These are phyloP conservation scores for Thinopyrum obtusiflorum DNA, from an alignment of 202 grass and related monocot species.

Conservation along the genomic window DNA sequence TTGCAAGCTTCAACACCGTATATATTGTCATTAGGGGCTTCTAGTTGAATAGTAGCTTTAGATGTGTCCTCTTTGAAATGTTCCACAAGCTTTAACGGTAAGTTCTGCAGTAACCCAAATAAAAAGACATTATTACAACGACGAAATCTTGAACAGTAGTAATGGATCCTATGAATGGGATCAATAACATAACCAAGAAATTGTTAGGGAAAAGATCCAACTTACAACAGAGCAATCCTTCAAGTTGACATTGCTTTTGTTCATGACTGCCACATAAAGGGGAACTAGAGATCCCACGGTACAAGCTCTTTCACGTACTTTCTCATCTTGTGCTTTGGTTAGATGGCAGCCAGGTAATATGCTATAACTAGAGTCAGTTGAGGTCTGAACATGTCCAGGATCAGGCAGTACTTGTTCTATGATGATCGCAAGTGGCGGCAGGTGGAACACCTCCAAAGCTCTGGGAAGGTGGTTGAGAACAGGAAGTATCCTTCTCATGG, in stretches of 20 bases:
- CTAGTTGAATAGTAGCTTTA: background rate
- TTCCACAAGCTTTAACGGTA: slow-evolving; percentile 7
- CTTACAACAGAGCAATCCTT: background rate
- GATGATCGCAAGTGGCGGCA: background rate
- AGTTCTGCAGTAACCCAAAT: background rate
- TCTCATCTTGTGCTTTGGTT: background rate
- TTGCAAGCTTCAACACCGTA: slow-evolving; percentile 7
- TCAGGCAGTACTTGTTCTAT: background rate
- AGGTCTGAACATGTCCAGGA: background rate
- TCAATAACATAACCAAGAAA: background rate
- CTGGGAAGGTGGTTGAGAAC: background rate
- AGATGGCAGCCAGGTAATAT: background rate
- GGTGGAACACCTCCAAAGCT: background rate
- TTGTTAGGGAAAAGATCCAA: background rate
- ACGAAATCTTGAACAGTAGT: background rate
- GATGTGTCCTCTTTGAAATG: background rate
- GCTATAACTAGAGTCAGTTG: background rate
- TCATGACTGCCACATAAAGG: no score
- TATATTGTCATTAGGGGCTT: background rate
- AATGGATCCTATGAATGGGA: background rate
- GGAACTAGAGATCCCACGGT: no score
- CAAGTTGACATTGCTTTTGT: background rate
- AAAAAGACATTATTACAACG: background rate
- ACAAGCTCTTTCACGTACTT: background rate
- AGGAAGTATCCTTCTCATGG: background rate